Evolutionary conservation across 1,284 basidiomycete genomes (phyloP), one percentile per base, ranked within the genome.

Genomic region (Puccinia novopanici): DNA sequence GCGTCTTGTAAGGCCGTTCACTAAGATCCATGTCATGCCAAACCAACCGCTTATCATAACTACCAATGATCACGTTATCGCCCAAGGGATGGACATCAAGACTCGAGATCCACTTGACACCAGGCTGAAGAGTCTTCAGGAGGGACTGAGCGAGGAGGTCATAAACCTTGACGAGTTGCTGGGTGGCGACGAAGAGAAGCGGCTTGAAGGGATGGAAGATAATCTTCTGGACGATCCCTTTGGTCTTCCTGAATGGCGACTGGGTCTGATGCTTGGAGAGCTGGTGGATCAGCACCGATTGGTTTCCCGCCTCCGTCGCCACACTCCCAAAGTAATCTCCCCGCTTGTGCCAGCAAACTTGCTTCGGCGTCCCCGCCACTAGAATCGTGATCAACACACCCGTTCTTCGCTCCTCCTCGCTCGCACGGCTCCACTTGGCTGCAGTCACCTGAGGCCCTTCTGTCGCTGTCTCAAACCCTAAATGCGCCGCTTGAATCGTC

Each of bases 11-110:
- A 0, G 97, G 97, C 86, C 96, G 95, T 83, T 92, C 91, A 84
- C 92, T 93, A 77, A 99, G 90, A 85, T 99, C 97, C 81, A 99
- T 88, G 87, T 99, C 97, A 86, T 99, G 99, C 97, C 97, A 99
- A 84, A 93, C 95, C 22, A 99, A 88, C 86, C 98, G 96, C 83
- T 93, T 92, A 88, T 99, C 97, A 87, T 99, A 99, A 75, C 93
- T 93, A 81, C 97, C 97, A 61, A 99, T 92, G 83, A 99, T 93
- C 82, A 99, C 88, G 87, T 99, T 95, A 85, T 98, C 95, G 57
- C 95, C 95, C 73, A 91, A 91, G 9, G 96, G 93, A 87, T 99
- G 97, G 27, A 99, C 90, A 86, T 98, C 95, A 90, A 99, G 91
- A 12, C 91, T 93, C 48, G 94, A 96, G 85, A 99, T 98, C 96